A percentile compares a stretch with the other conserved stretches of the same genome.
Conservation (phyloP, 1,284 basidiomycete species). For the Ceratobasidium sp. region DNA sequence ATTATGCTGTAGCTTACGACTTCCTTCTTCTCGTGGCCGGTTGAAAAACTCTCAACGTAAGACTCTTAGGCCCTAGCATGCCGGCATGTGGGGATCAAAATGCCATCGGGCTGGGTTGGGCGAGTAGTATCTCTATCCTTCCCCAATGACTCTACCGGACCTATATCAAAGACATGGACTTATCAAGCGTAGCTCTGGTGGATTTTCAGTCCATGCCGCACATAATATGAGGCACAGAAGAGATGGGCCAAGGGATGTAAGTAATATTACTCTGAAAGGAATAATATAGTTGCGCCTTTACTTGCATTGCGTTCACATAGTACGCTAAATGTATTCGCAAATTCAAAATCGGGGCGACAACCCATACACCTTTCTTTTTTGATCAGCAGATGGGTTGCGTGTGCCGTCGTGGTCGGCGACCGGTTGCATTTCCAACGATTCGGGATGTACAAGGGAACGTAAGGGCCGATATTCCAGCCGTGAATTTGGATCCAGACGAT, state of each 20-base stretch:
- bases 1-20: too few relatives aligned
- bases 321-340: constrained; percentile 22
- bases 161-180: background rate
- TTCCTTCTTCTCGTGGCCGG: background rate
- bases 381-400: background rate
- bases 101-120: background rate
- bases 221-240: background rate
- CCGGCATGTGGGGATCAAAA: background rate
- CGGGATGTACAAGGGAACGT: background rate
- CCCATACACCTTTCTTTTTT: constrained; percentile 5
- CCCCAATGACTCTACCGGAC: background rate
- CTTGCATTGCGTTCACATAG: background rate
- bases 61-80: background rate
- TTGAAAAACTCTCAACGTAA: background rate
- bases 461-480: background rate
- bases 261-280: background rate
- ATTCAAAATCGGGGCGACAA: constrained; percentile 4
- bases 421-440: background rate
- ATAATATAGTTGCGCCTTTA: background rate
- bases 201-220: constrained; percentile 10
- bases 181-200: background rate
- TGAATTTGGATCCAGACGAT: constrained; percentile 18
- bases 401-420: background rate
- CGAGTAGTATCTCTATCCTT: background rate
- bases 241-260: constrained; percentile 18